Evolutionary conservation across 108 stramenopile species (phyloP).

Genomic region (Skeletonema costatum): DNA sequence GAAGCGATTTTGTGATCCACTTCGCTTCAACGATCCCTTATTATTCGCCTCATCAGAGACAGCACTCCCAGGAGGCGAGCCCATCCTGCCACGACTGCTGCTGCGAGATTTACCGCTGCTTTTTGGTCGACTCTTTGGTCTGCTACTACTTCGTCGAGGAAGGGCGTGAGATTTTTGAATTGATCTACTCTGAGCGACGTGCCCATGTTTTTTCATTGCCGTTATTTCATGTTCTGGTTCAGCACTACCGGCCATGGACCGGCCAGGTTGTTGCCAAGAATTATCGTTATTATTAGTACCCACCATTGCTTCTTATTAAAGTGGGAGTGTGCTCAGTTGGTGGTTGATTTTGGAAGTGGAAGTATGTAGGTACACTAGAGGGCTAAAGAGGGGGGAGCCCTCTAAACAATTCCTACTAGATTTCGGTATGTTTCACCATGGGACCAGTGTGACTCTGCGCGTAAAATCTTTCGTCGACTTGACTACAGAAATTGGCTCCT

Average conservation of each 20-base stretch:
- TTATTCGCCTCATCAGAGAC: background rate
- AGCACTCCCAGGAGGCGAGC: background rate
- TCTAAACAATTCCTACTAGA: no score
- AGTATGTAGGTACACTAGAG: no score
- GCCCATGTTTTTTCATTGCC: constrained; percentile 7
- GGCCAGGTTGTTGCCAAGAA: constrained; percentile 2
- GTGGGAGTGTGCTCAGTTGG: no score
- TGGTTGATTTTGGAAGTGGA: no score
- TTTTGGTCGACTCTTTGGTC: constrained; percentile 5
- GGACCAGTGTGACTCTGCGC: no score
- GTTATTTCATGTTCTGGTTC: background rate
- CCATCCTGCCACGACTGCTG: background rate
- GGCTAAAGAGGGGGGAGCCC: no score
- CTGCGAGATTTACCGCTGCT: background rate
- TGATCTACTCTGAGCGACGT: background rate
- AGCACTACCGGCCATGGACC: background rate
- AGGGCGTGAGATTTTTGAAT: constrained; percentile 13
- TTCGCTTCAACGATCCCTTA: background rate
- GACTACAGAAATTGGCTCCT: no score
- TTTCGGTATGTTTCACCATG: no score
- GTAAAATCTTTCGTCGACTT: no score
- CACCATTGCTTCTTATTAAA: background rate
- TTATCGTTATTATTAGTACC: background rate
- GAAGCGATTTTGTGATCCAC: background rate
- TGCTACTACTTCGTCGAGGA: constrained; percentile 16